Evolutionary conservation across 148 eudicot species (phyloP).

Genomic region (Chenopodium quinoa): DNA sequence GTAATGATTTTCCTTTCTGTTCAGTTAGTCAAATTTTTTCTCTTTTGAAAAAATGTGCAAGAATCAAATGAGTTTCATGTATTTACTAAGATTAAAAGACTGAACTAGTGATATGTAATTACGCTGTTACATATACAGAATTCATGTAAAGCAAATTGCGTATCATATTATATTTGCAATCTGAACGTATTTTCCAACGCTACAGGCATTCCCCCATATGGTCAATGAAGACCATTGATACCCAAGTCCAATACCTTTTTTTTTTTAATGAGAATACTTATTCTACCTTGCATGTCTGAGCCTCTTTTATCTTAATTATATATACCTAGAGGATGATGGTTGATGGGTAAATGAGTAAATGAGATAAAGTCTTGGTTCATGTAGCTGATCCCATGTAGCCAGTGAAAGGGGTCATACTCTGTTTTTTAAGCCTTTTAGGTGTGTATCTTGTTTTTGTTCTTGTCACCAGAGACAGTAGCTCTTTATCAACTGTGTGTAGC

Average conservation of each 20-base stretch:
- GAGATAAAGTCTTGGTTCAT: too few species aligned
- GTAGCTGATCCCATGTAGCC: too few species aligned
- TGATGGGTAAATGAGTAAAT: too few species aligned
- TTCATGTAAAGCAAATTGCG: not conserved
- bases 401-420: not conserved
- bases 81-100: not conserved
- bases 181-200: not conserved
- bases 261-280: not conserved
- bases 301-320: not conserved
- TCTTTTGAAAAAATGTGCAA: too few species aligned
- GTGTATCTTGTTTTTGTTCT: not conserved
- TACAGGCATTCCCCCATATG: not conserved
- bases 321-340: too few species aligned
- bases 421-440: too few species aligned
- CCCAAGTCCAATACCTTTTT: not conserved
- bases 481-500: not conserved
- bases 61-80: not conserved
- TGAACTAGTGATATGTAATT: not conserved
- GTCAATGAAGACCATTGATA: not conserved
- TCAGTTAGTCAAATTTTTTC: not conserved
- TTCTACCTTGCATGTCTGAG: not conserved
- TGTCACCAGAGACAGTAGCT: not conserved
- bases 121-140: not conserved
- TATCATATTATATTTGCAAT: not conserved
- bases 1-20: not conserved